Percentiles rank a stretch among this genome's conserved stretches.
Conservation (phyloP, 1,284 basidiomycete species). For the Ustanciosporium gigantosporum region DNA sequence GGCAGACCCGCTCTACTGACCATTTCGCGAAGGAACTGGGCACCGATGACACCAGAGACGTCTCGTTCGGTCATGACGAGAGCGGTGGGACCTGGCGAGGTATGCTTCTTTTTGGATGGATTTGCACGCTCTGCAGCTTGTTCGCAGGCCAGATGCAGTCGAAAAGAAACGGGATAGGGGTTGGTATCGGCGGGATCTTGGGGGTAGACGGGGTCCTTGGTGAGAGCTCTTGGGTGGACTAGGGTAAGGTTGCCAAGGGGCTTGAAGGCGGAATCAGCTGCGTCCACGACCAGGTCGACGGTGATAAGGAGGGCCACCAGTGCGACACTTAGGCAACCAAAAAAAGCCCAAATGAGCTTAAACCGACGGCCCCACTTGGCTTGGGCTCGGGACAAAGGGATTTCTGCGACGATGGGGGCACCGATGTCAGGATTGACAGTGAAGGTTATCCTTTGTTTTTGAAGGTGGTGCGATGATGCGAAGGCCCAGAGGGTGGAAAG, state of each 20-base stretch:
- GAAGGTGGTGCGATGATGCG: constrained; percentile 20
- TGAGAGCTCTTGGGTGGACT: constrained; percentile 24
- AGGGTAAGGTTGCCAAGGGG: constrained; percentile 35
- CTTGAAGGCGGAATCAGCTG: constrained; percentile 36
- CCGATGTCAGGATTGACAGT: constrained; percentile 26
- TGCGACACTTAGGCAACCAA: constrained; percentile 24
- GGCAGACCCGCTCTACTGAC: constrained; percentile 12
- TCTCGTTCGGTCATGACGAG: constrained; percentile 46
- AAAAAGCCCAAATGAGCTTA: constrained; percentile 32
- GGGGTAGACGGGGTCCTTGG: constrained; percentile 22
- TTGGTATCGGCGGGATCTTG: constrained; percentile 29
- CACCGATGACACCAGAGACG: constrained; percentile 35
- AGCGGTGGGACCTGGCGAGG: constrained; percentile 29
- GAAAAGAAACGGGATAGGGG: constrained; percentile 31
- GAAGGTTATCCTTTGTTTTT: constrained; percentile 21
- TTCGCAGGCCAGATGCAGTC: constrained; percentile 42
- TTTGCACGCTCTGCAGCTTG: constrained; percentile 11
- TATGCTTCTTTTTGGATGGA: constrained; percentile 2
- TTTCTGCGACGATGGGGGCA: constrained; percentile 30
- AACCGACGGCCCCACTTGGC: constrained; percentile 29
- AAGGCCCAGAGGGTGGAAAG: constrained; percentile 33
- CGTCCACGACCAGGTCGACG: constrained; percentile 41
- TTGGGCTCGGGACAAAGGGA: constrained; percentile 29
- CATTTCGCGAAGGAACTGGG: constrained; percentile 45
- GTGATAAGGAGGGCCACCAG: constrained; percentile 25